Percentiles rank a stretch among this genome's conserved stretches.
Evolutionary conservation across 2,329 filamentous ascomycete species (phyloP).

Genomic region (Herpotrichia juniperi): DNA sequence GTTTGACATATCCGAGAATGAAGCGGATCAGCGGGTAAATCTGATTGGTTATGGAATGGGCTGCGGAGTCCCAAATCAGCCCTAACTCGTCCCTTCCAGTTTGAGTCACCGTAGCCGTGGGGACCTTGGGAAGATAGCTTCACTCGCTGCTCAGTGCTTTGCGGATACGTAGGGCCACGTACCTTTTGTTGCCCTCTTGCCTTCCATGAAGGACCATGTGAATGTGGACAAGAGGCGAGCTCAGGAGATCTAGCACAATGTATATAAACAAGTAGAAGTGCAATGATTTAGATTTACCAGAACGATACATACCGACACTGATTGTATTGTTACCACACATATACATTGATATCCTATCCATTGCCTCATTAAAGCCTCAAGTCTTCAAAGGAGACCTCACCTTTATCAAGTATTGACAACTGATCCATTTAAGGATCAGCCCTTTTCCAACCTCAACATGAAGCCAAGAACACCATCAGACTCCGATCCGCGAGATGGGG

Average conservation of each 20-base stretch:
- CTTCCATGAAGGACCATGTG: conserved; percentile 29
- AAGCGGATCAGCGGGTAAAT: conserved; percentile 24
- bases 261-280: conserved; percentile 26
- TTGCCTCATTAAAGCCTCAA: neutral
- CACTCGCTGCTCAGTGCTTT: conserved; percentile 37
- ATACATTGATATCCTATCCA: neutral
- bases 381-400: neutral
- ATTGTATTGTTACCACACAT: conserved; percentile 22
- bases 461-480: conserved; percentile 14
- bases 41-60: conserved; percentile 35
- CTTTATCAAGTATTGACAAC: neutral
- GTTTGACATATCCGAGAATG: conserved; percentile 39
- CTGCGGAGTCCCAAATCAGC: conserved; percentile 14
- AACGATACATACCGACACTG: conserved; percentile 15
- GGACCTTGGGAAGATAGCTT: conserved; percentile 32
- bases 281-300: conserved; percentile 1
- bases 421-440: neutral
- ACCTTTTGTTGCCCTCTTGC: conserved; percentile 37
- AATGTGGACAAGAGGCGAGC: conserved; percentile 9
- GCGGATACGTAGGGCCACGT: conserved; percentile 36
- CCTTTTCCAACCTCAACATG: conserved; percentile 12
- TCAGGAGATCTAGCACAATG: conserved; percentile 11
- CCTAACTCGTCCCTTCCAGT: conserved; percentile 31
- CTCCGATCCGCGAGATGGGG: conserved; percentile 24
- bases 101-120: conserved; percentile 33